Conservation (phyloP, 2,329 filamentous ascomycete species). For the Colletotrichum siamense region DNA sequence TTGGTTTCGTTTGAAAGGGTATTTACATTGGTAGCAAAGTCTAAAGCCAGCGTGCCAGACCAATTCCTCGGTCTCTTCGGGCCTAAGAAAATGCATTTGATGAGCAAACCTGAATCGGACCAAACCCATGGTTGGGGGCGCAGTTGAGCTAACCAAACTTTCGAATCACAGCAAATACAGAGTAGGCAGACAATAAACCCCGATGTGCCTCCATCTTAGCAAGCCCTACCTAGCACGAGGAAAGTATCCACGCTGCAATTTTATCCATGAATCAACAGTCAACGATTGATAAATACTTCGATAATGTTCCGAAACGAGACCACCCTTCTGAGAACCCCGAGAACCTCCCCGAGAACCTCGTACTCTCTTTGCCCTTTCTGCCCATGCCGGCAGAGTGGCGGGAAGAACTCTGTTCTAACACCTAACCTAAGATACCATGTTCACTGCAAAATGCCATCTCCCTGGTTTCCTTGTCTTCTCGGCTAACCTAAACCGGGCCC, state of each 20-base stretch:
- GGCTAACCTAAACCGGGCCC: not conserved
- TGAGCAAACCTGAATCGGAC: not conserved
- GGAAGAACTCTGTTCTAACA: not conserved
- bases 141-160: not conserved
- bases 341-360: not conserved
- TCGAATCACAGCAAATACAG: not conserved
- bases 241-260: not conserved
- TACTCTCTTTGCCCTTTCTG: not conserved
- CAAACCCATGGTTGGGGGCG: not conserved
- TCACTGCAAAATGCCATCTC: not conserved
- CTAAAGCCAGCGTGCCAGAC: not conserved
- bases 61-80: not conserved
- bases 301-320: not conserved
- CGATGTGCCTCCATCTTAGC: not conserved
- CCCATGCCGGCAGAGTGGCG: not conserved
- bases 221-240: not conserved
- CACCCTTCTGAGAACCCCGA: not conserved
- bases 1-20: not conserved
- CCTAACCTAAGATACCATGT: not conserved
- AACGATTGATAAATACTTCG: not conserved
- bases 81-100: not conserved
- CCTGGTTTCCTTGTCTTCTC: not conserved
- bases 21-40: not conserved
- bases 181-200: not conserved
- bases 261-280: fast-evolving